phyloP scores from a whole-genome alignment of 2,329 filamentous ascomycete genomes.

The Ramichloridium luteum region DNA sequence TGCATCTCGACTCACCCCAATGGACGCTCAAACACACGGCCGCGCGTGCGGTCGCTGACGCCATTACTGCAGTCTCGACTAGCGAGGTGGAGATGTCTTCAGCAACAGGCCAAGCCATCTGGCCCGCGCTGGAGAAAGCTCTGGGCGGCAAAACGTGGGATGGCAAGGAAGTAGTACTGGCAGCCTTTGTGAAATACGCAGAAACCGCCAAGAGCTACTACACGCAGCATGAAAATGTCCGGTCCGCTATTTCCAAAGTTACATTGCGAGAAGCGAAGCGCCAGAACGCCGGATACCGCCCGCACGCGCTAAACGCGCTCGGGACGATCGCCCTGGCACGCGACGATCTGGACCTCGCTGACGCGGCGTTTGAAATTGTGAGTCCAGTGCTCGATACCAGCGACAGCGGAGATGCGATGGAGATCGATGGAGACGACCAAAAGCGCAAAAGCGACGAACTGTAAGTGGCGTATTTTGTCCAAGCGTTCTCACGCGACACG shows the following conservation, averaged over 20 bases:
- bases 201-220: constrained; percentile 49
- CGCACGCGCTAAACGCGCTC: constrained; percentile 59
- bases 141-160: constrained; percentile 83
- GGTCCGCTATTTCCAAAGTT: constrained; percentile 56
- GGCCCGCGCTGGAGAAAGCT: constrained; percentile 73
- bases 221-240: constrained; percentile 45
- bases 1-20: constrained; percentile 63
- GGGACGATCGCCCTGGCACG: constrained; percentile 60
- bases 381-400: constrained; percentile 44
- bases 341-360: constrained; percentile 57
- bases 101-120: constrained; percentile 38
- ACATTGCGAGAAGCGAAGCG: constrained; percentile 77
- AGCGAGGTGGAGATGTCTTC: constrained; percentile 44
- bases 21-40: constrained; percentile 88
- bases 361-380: constrained; percentile 54
- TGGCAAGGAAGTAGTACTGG: constrained; percentile 76
- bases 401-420: constrained; percentile 51
- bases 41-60: constrained; percentile 66
- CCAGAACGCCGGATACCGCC: constrained; percentile 74
- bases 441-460: constrained; percentile 14
- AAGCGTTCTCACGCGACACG: constrained; percentile 1
- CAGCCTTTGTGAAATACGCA: constrained; percentile 67
- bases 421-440: constrained; percentile 42
- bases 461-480: constrained; percentile 17
- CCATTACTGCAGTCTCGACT: constrained; percentile 48